Conservation (phyloP, 2,329 filamentous ascomycete genomes). For the Colletotrichum gigasporum region DNA sequence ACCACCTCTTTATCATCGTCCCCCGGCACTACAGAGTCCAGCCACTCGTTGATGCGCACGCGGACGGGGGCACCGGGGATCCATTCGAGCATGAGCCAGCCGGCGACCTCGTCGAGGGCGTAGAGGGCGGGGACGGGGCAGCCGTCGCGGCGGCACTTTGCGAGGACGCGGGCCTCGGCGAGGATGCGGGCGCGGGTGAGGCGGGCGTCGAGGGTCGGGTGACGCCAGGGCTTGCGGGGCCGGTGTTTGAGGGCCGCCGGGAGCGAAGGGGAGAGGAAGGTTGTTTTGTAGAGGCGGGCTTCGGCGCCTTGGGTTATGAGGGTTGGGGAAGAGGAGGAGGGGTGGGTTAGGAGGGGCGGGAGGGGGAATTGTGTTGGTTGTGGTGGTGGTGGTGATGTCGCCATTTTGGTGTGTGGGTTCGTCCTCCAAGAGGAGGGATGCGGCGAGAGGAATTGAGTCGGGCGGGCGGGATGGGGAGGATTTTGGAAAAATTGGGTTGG, state of each 20-base stretch:
- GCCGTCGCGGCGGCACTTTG: constrained; percentile 80
- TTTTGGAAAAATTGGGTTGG: neutral
- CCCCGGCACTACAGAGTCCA: constrained; percentile 51
- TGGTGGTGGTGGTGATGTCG: neutral
- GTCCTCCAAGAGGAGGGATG: neutral
- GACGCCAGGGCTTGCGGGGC: constrained; percentile 89
- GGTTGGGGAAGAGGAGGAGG: constrained; percentile 65
- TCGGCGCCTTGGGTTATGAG: constrained; percentile 95
- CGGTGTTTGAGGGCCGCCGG: constrained; percentile 90
- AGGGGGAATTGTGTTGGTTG: constrained; percentile 54
- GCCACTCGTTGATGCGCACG: constrained; percentile 73
- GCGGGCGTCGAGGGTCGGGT: constrained; percentile 86
- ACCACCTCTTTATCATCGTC: constrained; percentile 40
- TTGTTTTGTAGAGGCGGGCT: constrained; percentile 90
- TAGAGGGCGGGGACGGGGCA: constrained; percentile 85
- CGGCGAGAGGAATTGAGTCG: neutral
- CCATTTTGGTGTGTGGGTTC: neutral
- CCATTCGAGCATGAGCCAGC: constrained; percentile 89
- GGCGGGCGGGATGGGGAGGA: neutral
- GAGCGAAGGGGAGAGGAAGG: constrained; percentile 74
- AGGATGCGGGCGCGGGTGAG: constrained; percentile 88
- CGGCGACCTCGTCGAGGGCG: constrained; percentile 69
- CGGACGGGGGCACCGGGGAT: constrained; percentile 78
- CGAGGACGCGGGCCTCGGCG: constrained; percentile 86
- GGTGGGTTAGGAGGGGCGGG: constrained; percentile 71